These are phyloP conservation scores for Diddensiella caesifluorescens DNA, from an alignment of 805 yeast genomes.

Conservation along the genomic window DNA sequence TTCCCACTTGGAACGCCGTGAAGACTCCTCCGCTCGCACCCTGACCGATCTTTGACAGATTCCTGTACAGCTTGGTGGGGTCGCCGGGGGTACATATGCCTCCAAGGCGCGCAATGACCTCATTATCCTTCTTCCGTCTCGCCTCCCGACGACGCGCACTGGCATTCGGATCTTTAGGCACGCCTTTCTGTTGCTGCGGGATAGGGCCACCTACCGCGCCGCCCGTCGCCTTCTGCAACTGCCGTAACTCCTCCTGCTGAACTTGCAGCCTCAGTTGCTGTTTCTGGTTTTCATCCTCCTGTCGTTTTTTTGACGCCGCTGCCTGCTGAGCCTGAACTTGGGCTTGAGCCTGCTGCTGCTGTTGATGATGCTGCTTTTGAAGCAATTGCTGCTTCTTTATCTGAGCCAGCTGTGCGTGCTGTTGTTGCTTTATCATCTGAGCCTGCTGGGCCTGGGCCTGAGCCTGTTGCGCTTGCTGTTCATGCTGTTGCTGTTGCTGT, in stretches of 20 bases:
- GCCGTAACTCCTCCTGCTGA: conserved; percentile 25
- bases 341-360: conserved; percentile 9
- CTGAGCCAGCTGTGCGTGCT: conserved; percentile 5
- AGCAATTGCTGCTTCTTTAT: conserved; percentile 6
- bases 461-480: conserved; percentile 11
- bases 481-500: conserved; percentile 13
- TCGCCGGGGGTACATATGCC: conserved; percentile 81
- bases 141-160: conserved; percentile 58
- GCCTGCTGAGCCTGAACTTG: conserved; percentile 3
- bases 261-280: conserved; percentile 8
- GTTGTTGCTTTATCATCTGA: conserved; percentile 10
- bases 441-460: conserved; percentile 10
- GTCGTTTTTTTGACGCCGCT: not conserved
- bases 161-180: conserved; percentile 24
- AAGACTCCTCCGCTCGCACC: conserved; percentile 97
- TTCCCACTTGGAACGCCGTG: conserved; percentile 60
- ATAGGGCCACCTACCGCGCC: conserved; percentile 23
- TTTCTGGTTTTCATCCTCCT: not conserved
- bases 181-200: conserved; percentile 10
- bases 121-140: conserved; percentile 64
- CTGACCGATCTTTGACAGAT: conserved; percentile 62
- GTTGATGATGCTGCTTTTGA: conserved; percentile 8
- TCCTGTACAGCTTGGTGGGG: conserved; percentile 64
- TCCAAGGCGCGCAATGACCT: conserved; percentile 62
- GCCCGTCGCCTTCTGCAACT: conserved; percentile 26